Base-by-base conservation (phyloP, 257 asterid genomes). In the Przewalskia tangutica region DNA sequence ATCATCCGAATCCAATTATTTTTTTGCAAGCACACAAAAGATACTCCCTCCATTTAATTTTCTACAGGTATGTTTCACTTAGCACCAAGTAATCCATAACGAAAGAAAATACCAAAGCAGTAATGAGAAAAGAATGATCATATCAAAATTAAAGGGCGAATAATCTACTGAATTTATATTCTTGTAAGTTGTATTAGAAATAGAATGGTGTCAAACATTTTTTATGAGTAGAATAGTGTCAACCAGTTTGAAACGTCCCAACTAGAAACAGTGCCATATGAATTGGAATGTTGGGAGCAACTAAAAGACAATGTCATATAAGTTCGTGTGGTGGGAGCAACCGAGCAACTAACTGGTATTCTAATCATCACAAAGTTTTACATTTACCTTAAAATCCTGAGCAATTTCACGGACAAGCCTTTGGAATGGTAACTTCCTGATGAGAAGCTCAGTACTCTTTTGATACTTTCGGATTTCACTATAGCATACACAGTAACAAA, bases 381-480 rank as follows among this genome's bases (percentile, higher is more conserved):
- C 17, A 64, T 65, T 10, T 84, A 84, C 87, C 84, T 88, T 90
- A 70, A 90, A 90, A 84, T 90, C 93, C 80, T 88, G 91, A 0
- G 90, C 93, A 2, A 90, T 90, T 62, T 90, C 91, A 14, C 93
- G 91, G 36, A 90, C 93, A 34, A 90, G 65, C 0, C 97, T 88
- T 86, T 91, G 95, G 91, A 93, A 93, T 2, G 95, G 97, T 6
- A 93, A 67, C 84, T 93, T 91, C 11, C 97, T 91, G 84, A 93
- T 91, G 32, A 93, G 89, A 42, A 93, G 97, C 80, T 93, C 97
- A 0, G 97, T 93, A 83, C 90, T 87, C 91, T 65, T 65, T 14
- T 65, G 75, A 7, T 65, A 65, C 9, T 65, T 65, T 36, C 75
- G 75, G 75, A 65, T 93, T 83, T 93, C 97, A 86, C 96, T 91